Percentiles rank a stretch among this genome's conserved stretches.
Conservation (phyloP, 208 protist species). For the Trypanosoma lewisi region DNA sequence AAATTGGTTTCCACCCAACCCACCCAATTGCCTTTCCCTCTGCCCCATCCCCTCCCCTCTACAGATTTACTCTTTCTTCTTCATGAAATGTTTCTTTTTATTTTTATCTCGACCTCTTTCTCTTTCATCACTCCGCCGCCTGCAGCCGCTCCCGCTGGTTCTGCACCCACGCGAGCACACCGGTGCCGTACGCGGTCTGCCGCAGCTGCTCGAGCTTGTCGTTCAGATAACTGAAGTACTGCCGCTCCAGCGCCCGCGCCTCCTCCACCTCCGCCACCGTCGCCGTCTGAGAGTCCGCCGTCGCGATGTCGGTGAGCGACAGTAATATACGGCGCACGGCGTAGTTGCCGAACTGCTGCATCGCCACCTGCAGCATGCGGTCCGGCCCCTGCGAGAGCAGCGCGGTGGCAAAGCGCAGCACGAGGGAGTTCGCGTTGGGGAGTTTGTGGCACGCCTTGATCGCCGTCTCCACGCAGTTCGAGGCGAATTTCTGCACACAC, state of each 20-base stretch:
- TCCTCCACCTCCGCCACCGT: constrained; percentile 34
- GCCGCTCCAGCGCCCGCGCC: background rate
- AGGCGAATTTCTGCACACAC: constrained; percentile 71
- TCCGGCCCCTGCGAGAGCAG: constrained; percentile 51
- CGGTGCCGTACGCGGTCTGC: constrained; percentile 7
- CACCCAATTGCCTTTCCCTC: background rate
- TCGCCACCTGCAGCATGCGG: constrained; percentile 38
- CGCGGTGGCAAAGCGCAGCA: constrained; percentile 45
- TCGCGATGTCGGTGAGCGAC: constrained; percentile 51
- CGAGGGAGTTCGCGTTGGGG: constrained; percentile 39
- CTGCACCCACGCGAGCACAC: constrained; percentile 11
- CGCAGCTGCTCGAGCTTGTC: constrained; percentile 6
- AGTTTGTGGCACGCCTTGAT: constrained; percentile 39
- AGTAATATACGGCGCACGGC: constrained; percentile 63
- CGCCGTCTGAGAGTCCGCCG: constrained; percentile 15
- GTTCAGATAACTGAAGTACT: constrained; percentile 11
- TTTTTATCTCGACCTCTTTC: background rate
- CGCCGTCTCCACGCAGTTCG: constrained; percentile 79
- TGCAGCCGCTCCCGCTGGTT: constrained; percentile 12
- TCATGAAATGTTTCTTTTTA: constrained; percentile 1
- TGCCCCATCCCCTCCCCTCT: background rate
- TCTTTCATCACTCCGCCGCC: background rate
- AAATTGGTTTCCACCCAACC: background rate
- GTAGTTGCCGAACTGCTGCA: constrained; percentile 78
- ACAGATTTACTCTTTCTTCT: background rate